These are phyloP conservation scores for Saccharomyces jurei DNA, from an alignment of 805 yeast species.

Conservation along the genomic window DNA sequence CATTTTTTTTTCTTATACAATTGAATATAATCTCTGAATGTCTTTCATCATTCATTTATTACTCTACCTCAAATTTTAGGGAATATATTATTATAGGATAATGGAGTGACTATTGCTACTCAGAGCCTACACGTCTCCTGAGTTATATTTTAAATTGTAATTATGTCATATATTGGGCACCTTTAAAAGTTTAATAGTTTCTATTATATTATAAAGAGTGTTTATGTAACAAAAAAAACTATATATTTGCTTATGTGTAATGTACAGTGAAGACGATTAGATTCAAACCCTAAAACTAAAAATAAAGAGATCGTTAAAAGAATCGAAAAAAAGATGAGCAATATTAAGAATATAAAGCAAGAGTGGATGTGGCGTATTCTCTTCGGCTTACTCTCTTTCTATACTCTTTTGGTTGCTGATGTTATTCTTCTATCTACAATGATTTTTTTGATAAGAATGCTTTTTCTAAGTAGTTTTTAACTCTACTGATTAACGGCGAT, in stretches of 20 bases:
- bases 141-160: not conserved
- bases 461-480: not conserved
- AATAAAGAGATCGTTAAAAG: not conserved
- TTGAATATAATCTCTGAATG: not conserved
- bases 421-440: not conserved
- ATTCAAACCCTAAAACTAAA: not conserved
- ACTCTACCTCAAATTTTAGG: no score
- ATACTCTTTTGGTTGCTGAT: not conserved
- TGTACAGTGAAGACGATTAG: conserved; percentile 6
- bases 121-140: not conserved
- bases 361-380: not conserved
- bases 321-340: not conserved
- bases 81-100: no score
- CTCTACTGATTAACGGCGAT: conserved; percentile 19
- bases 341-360: not conserved
- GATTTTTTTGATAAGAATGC: not conserved
- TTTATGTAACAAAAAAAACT: not conserved
- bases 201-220: not conserved
- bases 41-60: no score
- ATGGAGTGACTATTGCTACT: not conserved
- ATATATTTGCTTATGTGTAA: conserved; percentile 1
- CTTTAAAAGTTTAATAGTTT: not conserved
- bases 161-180: not conserved
- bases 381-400: not conserved
- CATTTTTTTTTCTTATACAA: no score